Evolutionary conservation across 257 asterid species (phyloP).

Genomic region (Ligustrum vulgare): DNA sequence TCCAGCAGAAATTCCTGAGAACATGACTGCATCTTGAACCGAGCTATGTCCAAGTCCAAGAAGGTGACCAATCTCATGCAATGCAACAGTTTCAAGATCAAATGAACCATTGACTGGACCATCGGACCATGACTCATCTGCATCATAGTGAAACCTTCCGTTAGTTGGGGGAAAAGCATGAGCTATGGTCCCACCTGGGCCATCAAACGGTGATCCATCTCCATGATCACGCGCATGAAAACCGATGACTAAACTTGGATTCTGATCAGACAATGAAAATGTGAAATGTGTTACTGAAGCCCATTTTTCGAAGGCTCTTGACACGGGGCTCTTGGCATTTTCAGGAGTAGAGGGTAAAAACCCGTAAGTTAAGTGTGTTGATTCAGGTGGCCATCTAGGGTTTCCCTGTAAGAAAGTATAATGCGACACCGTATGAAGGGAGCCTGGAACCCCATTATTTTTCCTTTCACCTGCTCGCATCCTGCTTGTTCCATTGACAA

Average conservation of each 20-base stretch:
- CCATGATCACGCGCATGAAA: conserved; percentile 22
- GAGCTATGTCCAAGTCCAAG: conserved; percentile 33
- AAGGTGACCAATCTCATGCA: conserved; percentile 33
- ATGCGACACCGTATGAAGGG: conserved; percentile 17
- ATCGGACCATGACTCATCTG: conserved; percentile 18
- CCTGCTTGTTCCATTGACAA: conserved; percentile 10
- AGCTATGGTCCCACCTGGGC: conserved; percentile 24
- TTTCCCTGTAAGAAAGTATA: conserved; percentile 15
- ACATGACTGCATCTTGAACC: conserved; percentile 20
- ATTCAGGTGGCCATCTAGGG: conserved; percentile 24
- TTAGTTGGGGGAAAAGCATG: conserved; percentile 24
- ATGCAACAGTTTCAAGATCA: conserved; percentile 24
- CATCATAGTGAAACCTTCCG: conserved; percentile 28
- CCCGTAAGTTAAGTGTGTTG: conserved; percentile 19
- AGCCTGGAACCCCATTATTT: neutral
- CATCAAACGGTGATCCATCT: conserved; percentile 20
- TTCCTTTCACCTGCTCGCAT: neutral
- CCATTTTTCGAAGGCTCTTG: conserved; percentile 20
- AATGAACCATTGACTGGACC: neutral
- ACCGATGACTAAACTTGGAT: conserved; percentile 17
- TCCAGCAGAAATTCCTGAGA: neutral
- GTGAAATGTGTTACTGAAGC: conserved; percentile 18
- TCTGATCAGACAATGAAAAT: conserved; percentile 4
- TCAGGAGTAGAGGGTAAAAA: conserved; percentile 5
- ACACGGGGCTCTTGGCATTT: neutral